phyloP scores from a whole-genome alignment of 1,284 basidiomycete species.

The Neolentinus lepideus region DNA sequence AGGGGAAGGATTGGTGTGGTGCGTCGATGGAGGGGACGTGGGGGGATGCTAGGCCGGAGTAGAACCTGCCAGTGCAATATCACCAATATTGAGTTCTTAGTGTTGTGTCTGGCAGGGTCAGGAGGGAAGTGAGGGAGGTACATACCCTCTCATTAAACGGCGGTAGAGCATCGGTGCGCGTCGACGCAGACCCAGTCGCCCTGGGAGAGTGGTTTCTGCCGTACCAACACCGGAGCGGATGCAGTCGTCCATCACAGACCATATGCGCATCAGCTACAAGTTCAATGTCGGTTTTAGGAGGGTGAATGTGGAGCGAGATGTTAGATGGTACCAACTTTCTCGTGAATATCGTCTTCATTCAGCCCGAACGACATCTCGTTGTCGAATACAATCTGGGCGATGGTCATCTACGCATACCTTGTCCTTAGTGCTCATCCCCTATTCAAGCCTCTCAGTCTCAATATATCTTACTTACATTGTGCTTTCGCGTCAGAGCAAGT shows the following conservation, averaged over 20 bases:
- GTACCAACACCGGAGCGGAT: constrained; percentile 85
- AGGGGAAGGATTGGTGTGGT: constrained; percentile 19
- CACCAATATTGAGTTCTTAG: too few species aligned
- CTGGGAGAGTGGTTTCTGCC: constrained; percentile 74
- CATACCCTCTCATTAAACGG: constrained; percentile 80
- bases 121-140: constrained; percentile 9
- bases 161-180: constrained; percentile 83
- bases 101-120: too few species aligned
- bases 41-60: constrained; percentile 50
- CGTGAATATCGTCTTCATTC: constrained; percentile 68
- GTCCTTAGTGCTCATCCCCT: too few species aligned
- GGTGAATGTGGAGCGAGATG: too few species aligned
- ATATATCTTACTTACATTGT: constrained; percentile 57
- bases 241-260: constrained; percentile 92
- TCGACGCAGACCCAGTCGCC: constrained; percentile 72
- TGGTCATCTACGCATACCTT: constrained; percentile 61
- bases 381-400: constrained; percentile 92
- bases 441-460: constrained; percentile 6
- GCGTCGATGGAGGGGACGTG: constrained; percentile 38
- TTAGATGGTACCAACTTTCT: constrained; percentile 65
- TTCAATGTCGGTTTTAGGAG: too few species aligned
- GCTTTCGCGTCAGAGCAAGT: constrained; percentile 69
- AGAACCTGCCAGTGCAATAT: constrained; percentile 46
- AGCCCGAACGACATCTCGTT: constrained; percentile 84
- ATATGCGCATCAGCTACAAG: constrained; percentile 68